These are phyloP conservation scores for Scedosporium minutisporum DNA, from an alignment of 2,329 filamentous ascomycete species.

Conservation along the genomic window DNA sequence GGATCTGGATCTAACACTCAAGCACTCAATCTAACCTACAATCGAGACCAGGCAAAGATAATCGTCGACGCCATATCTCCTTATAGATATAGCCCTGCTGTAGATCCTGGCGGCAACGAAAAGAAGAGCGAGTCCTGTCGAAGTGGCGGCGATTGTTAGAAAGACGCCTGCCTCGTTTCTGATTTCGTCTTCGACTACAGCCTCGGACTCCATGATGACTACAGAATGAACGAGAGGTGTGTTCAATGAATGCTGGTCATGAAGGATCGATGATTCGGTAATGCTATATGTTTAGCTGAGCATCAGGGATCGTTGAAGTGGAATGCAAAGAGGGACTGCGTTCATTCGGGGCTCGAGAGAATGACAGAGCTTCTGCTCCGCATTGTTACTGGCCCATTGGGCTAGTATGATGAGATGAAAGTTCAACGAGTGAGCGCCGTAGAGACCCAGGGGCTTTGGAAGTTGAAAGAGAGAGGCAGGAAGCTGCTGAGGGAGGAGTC, in stretches of 20 bases:
- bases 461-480: background rate
- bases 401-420: background rate
- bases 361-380: background rate
- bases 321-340: background rate
- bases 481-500: background rate
- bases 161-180: background rate
- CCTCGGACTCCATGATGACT: background rate
- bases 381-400: background rate
- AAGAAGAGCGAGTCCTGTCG: background rate
- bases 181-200: background rate
- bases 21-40: background rate
- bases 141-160: background rate
- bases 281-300: no score
- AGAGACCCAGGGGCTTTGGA: background rate
- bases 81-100: background rate
- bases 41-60: background rate
- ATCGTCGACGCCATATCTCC: background rate
- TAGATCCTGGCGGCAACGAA: background rate
- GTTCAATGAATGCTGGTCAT: background rate
- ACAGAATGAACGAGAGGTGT: background rate
- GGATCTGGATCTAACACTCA: no score
- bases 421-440: background rate
- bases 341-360: background rate
- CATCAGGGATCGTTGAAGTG: background rate
- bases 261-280: no score